Percentiles rank a stretch among this genome's conserved stretches.
These are phyloP conservation scores for Thalassiosira profunda DNA, from an alignment of 108 stramenopile species.

Conservation along the genomic window DNA sequence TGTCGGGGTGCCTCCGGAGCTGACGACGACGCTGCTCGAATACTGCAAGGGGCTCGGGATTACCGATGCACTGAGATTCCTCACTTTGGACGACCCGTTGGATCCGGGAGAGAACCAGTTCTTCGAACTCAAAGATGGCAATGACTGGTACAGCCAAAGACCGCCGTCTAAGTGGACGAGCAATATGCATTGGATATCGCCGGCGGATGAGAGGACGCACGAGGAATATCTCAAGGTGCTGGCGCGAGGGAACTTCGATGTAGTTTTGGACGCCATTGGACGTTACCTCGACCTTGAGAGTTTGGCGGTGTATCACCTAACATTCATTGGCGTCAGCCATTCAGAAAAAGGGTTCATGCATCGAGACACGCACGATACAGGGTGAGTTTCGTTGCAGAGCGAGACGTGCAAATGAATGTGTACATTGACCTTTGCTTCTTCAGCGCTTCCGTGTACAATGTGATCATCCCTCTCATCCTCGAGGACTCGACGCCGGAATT, in stretches of 20 bases:
- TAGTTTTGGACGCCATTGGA: conserved; percentile 53
- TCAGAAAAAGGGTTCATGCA: conserved; percentile 46
- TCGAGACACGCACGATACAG: conserved; percentile 28
- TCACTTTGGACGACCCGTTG: conserved; percentile 28
- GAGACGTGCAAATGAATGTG: too few relatives aligned
- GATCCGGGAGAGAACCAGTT: conserved; percentile 21
- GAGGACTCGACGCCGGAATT: conserved; percentile 45
- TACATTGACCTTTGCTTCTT: too few relatives aligned
- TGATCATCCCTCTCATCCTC: conserved; percentile 58
- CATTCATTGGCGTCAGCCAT: conserved; percentile 50
- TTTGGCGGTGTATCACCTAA: conserved; percentile 51
- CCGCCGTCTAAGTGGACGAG: conserved; percentile 50
- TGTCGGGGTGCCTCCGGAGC: conserved; percentile 54
- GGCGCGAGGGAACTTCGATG: conserved; percentile 56
- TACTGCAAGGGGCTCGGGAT: conserved; percentile 49
- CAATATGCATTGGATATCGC: conserved; percentile 73
- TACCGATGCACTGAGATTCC: conserved; percentile 29
- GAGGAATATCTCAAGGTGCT: conserved; percentile 57
- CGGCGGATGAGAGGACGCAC: conserved; percentile 62
- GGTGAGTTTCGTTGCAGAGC: too few relatives aligned
- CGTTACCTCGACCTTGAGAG: conserved; percentile 44
- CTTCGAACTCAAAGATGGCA: conserved; percentile 48
- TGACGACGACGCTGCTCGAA: conserved; percentile 39
- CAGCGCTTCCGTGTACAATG: conserved; percentile 46
- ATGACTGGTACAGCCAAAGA: conserved; percentile 60